These are phyloP conservation scores for Cokeromyces recurvatus DNA, from an alignment of 371 early-diverging fungal genomes.

Conservation along the genomic window DNA sequence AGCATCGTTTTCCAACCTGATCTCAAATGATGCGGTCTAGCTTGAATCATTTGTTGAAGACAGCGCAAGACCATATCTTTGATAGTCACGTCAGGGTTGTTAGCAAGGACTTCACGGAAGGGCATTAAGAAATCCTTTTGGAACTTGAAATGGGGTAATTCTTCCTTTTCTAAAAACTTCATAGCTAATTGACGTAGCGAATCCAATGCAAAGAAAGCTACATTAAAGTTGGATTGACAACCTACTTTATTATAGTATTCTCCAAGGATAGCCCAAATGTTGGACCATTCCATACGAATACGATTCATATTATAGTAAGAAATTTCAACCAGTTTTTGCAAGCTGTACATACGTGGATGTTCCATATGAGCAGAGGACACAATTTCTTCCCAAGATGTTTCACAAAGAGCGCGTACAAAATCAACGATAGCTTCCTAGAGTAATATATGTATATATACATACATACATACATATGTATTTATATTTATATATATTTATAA, in stretches of 20 bases:
- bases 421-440: constrained; percentile 72
- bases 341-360: constrained; percentile 81
- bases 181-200: constrained; percentile 90
- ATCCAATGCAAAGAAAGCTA: constrained; percentile 89
- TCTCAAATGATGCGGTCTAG: constrained; percentile 68
- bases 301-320: constrained; percentile 96
- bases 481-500: too few species aligned
- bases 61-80: constrained; percentile 93
- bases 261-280: constrained; percentile 91
- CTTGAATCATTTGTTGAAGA: constrained; percentile 85
- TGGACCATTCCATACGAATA: constrained; percentile 95
- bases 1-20: constrained; percentile 92
- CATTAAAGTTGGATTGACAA: constrained; percentile 80
- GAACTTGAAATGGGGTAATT: constrained; percentile 92
- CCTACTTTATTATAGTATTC: constrained; percentile 91
- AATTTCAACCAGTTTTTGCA: constrained; percentile 91
- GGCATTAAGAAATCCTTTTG: constrained; percentile 94
- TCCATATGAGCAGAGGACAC: constrained; percentile 56
- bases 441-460: background rate
- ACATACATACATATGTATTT: too few species aligned
- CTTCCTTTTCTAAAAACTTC: constrained; percentile 93
- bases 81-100: constrained; percentile 71
- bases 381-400: constrained; percentile 89
- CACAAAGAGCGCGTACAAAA: constrained; percentile 84
- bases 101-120: constrained; percentile 80